phyloP scores from a whole-genome alignment of 75 land plant species.

The Pinus albicaulis region DNA sequence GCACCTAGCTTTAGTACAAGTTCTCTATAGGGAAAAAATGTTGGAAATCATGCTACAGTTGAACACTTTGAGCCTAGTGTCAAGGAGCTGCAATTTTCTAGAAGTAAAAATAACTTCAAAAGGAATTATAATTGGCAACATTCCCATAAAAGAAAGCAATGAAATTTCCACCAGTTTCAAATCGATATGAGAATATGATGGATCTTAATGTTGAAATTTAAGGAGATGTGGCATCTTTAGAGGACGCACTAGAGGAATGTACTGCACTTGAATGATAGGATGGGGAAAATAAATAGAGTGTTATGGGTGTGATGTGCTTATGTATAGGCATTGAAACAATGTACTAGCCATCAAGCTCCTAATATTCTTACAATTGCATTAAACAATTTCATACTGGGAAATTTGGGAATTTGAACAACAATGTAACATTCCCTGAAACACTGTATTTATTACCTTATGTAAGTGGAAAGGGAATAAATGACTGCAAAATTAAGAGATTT shows the following conservation, averaged over 20 bases:
- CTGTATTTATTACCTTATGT: conserved; percentile 74
- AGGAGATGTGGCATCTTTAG: conserved; percentile 78
- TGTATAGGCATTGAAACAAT: conserved; percentile 84
- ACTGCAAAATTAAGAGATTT: conserved; percentile 58
- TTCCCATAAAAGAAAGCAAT: neutral
- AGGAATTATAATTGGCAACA: neutral
- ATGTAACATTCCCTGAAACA: conserved; percentile 69
- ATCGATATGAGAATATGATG: conserved; percentile 87
- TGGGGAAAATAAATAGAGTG: conserved; percentile 96
- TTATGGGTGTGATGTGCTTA: conserved; percentile 86
- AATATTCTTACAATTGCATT: conserved; percentile 92
- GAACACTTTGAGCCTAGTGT: neutral
- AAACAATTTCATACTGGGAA: conserved; percentile 94
- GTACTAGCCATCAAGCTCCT: conserved; percentile 70
- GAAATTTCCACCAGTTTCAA: conserved; percentile 53
- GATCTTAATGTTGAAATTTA: conserved; percentile 94
- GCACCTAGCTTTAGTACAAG: conserved; percentile 5
- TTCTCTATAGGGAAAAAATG: neutral
- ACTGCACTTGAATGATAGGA: conserved; percentile 74
- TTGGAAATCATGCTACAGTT: neutral
- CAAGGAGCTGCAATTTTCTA: neutral
- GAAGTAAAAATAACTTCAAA: neutral
- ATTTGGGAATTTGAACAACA: conserved; percentile 93
- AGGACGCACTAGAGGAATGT: conserved; percentile 81
- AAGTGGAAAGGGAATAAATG: conserved; percentile 48